Evolutionary conservation across 768 basidiomycete genomes (phyloP).

Genomic region (Trametes maxima): DNA sequence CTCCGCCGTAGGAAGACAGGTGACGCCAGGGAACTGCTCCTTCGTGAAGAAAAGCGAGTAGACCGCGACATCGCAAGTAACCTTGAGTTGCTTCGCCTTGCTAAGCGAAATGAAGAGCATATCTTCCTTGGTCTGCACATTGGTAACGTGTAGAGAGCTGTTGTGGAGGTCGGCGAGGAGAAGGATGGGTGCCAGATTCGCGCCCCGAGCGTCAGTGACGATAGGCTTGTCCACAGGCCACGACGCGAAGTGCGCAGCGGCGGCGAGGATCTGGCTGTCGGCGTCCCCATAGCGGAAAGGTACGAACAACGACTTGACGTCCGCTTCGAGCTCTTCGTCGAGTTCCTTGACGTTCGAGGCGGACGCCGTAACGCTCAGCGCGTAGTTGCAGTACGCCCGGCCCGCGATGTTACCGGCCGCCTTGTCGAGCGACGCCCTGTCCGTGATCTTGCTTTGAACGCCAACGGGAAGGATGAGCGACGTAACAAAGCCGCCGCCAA

Average conservation of each 20-base stretch:
- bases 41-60: constrained; percentile 87
- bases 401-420: constrained; percentile 66
- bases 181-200: constrained; percentile 90
- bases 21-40: constrained; percentile 68
- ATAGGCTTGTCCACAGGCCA: constrained; percentile 95
- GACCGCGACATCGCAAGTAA: constrained; percentile 94
- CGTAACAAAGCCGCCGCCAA: constrained; percentile 90
- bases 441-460: constrained; percentile 60
- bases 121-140: constrained; percentile 86
- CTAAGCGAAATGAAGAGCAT: constrained; percentile 88
- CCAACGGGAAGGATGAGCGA: constrained; percentile 78
- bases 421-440: constrained; percentile 65
- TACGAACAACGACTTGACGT: constrained; percentile 86
- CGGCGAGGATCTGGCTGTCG: constrained; percentile 63
- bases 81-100: constrained; percentile 91
- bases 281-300: constrained; percentile 60
- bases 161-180: constrained; percentile 92
- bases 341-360: constrained; percentile 61
- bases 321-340: constrained; percentile 75
- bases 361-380: constrained; percentile 78
- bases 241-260: constrained; percentile 84
- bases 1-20: constrained; percentile 65
- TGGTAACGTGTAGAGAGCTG: constrained; percentile 87
- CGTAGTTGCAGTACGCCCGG: constrained; percentile 84
- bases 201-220: constrained; percentile 86